Percentiles rank a stretch among this genome's conserved stretches.
phyloP scores from a whole-genome alignment of 768 basidiomycete species.

The Mycena latifolia region DNA sequence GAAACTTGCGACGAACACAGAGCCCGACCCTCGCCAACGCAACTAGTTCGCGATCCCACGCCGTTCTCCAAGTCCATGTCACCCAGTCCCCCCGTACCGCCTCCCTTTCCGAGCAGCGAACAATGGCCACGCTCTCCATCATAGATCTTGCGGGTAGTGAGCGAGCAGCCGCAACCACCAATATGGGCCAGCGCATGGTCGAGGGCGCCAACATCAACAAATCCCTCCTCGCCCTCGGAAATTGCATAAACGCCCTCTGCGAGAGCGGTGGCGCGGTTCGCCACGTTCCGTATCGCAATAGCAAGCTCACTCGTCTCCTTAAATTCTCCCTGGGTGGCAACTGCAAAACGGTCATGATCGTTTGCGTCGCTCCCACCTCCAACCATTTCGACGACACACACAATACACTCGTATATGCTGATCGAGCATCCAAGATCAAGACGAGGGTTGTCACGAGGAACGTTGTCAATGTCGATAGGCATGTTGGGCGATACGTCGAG shows the following conservation, averaged over 20 bases:
- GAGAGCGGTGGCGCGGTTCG: slow-evolving; percentile 90
- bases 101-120: slow-evolving; percentile 83
- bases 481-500: slow-evolving; percentile 95
- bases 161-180: slow-evolving; percentile 94
- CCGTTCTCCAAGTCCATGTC: slow-evolving; percentile 96
- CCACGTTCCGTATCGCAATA: slow-evolving; percentile 97
- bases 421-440: slow-evolving; percentile 98
- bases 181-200: slow-evolving; percentile 98
- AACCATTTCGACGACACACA: slow-evolving; percentile 98
- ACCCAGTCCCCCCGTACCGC: slow-evolving; percentile 89
- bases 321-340: slow-evolving; percentile 99
- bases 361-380: slow-evolving; percentile 96
- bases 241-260: slow-evolving; percentile 98
- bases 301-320: slow-evolving; percentile 96
- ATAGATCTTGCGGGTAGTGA: slow-evolving; percentile 99
- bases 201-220: slow-evolving; percentile 99
- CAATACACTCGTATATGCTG: slow-evolving; percentile 97
- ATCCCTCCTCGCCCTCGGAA: slow-evolving; percentile 95
- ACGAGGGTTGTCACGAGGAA: slow-evolving; percentile 97
- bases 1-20: slow-evolving; percentile 90
- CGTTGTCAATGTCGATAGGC: slow-evolving; percentile 93
- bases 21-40: slow-evolving; percentile 97
- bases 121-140: slow-evolving; percentile 93
- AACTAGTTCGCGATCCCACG: slow-evolving; percentile 96
- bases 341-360: slow-evolving; percentile 99